A percentile compares a stretch with the other conserved stretches of the same genome.
These are phyloP conservation scores for Podosphaera fusca DNA, from an alignment of 2,329 filamentous ascomycete genomes.

Conservation along the genomic window DNA sequence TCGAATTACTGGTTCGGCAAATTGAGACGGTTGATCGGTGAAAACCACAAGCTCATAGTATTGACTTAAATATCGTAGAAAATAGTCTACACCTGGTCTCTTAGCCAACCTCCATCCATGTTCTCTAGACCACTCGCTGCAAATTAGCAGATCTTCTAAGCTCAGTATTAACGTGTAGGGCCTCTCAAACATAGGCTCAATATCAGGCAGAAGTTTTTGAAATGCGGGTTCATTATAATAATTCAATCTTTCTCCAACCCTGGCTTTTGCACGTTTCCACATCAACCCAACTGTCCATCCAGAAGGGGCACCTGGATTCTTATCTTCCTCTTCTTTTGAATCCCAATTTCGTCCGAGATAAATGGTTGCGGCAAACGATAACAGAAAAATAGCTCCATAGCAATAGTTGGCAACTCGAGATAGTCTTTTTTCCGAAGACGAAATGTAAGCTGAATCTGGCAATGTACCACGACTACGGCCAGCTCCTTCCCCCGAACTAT, in stretches of 20 bases:
- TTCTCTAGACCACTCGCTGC: constrained; percentile 84
- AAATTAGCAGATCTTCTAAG: constrained; percentile 79
- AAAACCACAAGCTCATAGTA: constrained; percentile 97
- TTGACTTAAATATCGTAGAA: constrained; percentile 84
- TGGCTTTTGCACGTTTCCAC: constrained; percentile 59
- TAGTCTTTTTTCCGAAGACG: constrained; percentile 67
- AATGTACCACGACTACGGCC: constrained; percentile 40
- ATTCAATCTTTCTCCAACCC: constrained; percentile 50
- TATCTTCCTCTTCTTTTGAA: constrained; percentile 42
- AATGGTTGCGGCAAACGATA: constrained; percentile 26
- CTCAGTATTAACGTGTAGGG: constrained; percentile 86
- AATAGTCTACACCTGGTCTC: constrained; percentile 88
- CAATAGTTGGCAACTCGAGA: constrained; percentile 54
- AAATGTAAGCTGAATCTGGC: constrained; percentile 64
- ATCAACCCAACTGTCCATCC: constrained; percentile 57
- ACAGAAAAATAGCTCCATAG: constrained; percentile 36
- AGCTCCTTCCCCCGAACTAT: constrained; percentile 18
- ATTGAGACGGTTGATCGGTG: constrained; percentile 64
- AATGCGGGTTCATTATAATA: constrained; percentile 97
- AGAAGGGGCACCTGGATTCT: constrained; percentile 48
- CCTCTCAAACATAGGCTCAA: constrained; percentile 55
- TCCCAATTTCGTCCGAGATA: constrained; percentile 85
- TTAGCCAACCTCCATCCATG: constrained; percentile 93
- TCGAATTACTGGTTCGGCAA: constrained; percentile 67
- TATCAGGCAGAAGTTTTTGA: constrained; percentile 70